These are phyloP conservation scores for Gentiana straminea DNA, from an alignment of 257 asterid genomes.

Conservation along the genomic window DNA sequence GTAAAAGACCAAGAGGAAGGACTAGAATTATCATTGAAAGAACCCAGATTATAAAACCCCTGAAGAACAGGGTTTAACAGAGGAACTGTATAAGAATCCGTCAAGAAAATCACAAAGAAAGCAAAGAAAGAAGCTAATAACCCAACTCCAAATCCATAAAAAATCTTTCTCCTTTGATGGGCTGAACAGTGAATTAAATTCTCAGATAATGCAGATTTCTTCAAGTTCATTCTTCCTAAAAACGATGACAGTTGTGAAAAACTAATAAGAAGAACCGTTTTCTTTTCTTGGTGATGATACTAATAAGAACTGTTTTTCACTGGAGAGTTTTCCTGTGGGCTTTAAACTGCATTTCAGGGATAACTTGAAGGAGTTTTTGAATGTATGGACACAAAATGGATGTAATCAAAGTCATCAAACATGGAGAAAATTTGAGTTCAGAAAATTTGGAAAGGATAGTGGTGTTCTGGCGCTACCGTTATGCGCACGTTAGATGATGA, in stretches of 20 bases:
- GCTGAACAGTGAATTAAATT: conserved; percentile 27
- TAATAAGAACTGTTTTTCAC: too few species aligned
- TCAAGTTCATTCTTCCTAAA: conserved; percentile 37
- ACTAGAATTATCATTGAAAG: conserved; percentile 17
- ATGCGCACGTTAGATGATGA: too few species aligned
- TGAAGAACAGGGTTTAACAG: conserved; percentile 35
- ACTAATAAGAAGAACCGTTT: background rate
- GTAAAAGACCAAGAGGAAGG: conserved; percentile 33
- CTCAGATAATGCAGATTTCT: conserved; percentile 40
- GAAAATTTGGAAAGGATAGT: too few species aligned
- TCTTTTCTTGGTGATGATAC: too few species aligned
- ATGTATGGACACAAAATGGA: too few species aligned
- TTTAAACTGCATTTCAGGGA: too few species aligned
- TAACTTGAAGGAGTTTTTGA: too few species aligned
- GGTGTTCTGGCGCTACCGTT: too few species aligned
- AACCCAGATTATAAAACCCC: conserved; percentile 28
- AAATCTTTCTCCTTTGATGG: conserved; percentile 42
- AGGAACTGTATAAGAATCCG: conserved; percentile 41
- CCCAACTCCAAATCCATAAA: conserved; percentile 52
- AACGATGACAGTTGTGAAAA: background rate
- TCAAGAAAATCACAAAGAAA: conserved; percentile 33
- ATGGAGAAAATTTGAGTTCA: too few species aligned
- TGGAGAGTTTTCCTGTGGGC: too few species aligned
- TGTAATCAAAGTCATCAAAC: too few species aligned
- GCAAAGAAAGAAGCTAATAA: conserved; percentile 34